Conservation (phyloP, 2,329 filamentous ascomycete species). For the Cladosporium cucumerinum region DNA sequence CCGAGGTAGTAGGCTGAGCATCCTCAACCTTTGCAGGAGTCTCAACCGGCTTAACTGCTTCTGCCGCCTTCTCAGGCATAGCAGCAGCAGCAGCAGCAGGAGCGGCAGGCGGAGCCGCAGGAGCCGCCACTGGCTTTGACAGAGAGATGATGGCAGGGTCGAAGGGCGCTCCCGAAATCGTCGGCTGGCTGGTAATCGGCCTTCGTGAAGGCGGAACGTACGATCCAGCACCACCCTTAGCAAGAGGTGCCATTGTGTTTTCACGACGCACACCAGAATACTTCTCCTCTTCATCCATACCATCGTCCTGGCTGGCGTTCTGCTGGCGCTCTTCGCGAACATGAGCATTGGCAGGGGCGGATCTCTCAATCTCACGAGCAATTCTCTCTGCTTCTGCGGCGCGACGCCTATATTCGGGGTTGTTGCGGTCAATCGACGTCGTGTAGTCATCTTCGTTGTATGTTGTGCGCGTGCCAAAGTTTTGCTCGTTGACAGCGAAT, state of each 20-base stretch:
- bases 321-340: slow-evolving; percentile 80
- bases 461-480: slow-evolving; percentile 83
- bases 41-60: slow-evolving; percentile 13
- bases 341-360: slow-evolving; percentile 70
- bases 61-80: slow-evolving; percentile 18
- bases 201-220: slow-evolving; percentile 90
- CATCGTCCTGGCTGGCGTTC: slow-evolving; percentile 62
- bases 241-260: slow-evolving; percentile 59
- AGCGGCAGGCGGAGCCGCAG: slow-evolving; percentile 19
- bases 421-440: slow-evolving; percentile 77
- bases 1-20: slow-evolving; percentile 2
- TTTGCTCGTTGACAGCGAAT: slow-evolving; percentile 81
- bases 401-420: slow-evolving; percentile 76
- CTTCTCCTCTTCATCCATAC: slow-evolving; percentile 88
- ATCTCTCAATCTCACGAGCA: slow-evolving; percentile 84
- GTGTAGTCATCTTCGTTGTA: slow-evolving; percentile 97
- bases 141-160: slow-evolving; percentile 89
- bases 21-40: slow-evolving; percentile 20
- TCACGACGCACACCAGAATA: slow-evolving; percentile 87
- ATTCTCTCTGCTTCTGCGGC: slow-evolving; percentile 76
- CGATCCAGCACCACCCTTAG: slow-evolving; percentile 60
- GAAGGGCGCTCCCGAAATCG: slow-evolving; percentile 71
- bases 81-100: slow-evolving; percentile 15
- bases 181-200: slow-evolving; percentile 70
- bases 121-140: slow-evolving; percentile 45